Conservation (phyloP, 768 basidiomycete genomes). For the Amanita exitialis region DNA sequence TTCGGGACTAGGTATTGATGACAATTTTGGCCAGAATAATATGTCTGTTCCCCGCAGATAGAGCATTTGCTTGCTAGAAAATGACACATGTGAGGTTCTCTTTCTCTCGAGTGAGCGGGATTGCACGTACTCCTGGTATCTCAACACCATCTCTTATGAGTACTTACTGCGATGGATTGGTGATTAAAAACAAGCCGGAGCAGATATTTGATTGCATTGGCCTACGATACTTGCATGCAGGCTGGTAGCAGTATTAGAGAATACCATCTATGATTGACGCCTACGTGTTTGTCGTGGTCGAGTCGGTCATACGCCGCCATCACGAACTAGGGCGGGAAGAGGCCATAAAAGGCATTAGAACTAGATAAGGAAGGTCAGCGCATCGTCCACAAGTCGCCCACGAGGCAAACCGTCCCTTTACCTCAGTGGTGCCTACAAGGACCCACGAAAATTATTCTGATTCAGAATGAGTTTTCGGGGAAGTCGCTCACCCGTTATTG, state of each 20-base stretch:
- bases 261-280: not conserved
- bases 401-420: not conserved
- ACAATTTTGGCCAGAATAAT: not conserved
- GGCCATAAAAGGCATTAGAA: not conserved
- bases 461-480: not conserved
- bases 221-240: not conserved
- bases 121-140: not conserved
- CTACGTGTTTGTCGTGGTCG: not conserved
- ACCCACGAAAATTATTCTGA: not conserved
- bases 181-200: not conserved
- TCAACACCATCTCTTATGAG: not conserved
- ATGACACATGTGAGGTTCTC: not conserved
- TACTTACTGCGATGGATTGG: not conserved
- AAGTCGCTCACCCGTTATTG: not conserved
- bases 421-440: not conserved
- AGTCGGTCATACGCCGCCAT: not conserved
- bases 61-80: not conserved
- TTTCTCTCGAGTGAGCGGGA: not conserved
- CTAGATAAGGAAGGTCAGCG: not conserved
- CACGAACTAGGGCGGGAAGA: not conserved
- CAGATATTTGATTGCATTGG: not conserved
- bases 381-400: not conserved
- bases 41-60: not conserved
- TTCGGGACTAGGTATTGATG: not conserved
- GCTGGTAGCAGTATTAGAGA: no score